phyloP scores from a whole-genome alignment of 352 stramenopile genomes.

The Paralagenidium karlingii region DNA sequence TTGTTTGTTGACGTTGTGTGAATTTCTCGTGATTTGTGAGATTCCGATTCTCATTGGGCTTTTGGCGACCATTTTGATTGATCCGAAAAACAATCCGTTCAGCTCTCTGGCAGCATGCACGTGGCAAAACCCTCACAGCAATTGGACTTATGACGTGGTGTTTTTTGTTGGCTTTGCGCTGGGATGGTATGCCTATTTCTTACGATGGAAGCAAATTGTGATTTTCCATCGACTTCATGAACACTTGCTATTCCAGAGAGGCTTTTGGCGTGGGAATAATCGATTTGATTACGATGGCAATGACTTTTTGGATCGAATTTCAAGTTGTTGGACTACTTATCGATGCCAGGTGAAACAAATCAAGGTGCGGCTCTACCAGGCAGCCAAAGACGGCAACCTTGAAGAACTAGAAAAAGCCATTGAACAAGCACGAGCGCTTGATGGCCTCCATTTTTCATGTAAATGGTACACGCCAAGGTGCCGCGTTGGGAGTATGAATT shows the following conservation, averaged over 20 bases:
- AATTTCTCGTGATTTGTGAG: constrained; percentile 63
- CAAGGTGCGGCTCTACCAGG: constrained; percentile 46
- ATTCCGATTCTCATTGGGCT: constrained; percentile 40
- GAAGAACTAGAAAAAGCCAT: constrained; percentile 31
- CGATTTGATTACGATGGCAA: constrained; percentile 61
- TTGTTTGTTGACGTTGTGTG: constrained; percentile 54
- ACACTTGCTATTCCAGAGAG: constrained; percentile 60
- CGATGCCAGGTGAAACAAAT: constrained; percentile 27
- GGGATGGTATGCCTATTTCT: constrained; percentile 35
- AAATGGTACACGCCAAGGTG: constrained; percentile 66
- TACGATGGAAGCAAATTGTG: constrained; percentile 68
- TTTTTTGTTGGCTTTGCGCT: constrained; percentile 34
- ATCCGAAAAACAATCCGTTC: constrained; percentile 15
- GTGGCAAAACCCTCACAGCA: constrained; percentile 5
- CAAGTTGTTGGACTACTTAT: no score
- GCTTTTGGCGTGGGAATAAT: constrained; percentile 35
- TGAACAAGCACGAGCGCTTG: constrained; percentile 32
- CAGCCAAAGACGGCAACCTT: constrained; percentile 46
- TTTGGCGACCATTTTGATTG: constrained; percentile 4
- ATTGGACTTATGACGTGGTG: no score
- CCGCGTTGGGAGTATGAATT: no score
- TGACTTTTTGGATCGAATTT: no score
- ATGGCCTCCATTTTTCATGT: constrained; percentile 39
- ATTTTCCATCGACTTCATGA: constrained; percentile 71
- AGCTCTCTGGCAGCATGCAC: constrained; percentile 23